Conservation (phyloP, 2,329 filamentous ascomycete genomes). For the Geosmithia flava region DNA sequence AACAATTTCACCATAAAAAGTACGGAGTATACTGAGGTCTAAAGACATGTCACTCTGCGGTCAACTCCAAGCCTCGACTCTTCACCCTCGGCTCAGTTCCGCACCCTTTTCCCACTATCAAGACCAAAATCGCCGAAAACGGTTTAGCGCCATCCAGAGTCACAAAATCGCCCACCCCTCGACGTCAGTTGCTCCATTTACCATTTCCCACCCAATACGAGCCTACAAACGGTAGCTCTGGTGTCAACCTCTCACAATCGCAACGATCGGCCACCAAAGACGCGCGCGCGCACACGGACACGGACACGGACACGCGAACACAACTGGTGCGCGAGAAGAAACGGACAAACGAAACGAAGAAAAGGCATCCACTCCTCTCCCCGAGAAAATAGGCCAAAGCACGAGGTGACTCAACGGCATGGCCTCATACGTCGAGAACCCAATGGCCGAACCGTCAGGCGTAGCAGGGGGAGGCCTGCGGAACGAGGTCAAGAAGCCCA, state of each 20-base stretch:
- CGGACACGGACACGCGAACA: background rate
- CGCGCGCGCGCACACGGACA: too few relatives aligned
- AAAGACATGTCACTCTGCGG: too few relatives aligned
- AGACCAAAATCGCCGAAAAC: background rate
- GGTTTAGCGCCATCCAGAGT: background rate
- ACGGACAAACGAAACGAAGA: background rate
- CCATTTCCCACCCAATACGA: background rate
- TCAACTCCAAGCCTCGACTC: too few relatives aligned
- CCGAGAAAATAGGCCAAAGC: background rate
- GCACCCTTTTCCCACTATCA: background rate
- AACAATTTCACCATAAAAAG: too few relatives aligned
- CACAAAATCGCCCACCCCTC: background rate
- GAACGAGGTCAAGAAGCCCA: slow-evolving; percentile 50
- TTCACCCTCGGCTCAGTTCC: background rate
- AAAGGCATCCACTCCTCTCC: background rate
- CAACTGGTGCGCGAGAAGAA: background rate
- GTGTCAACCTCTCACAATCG: background rate
- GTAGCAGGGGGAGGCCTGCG: slow-evolving; percentile 15
- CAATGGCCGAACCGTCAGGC: slow-evolving; percentile 11
- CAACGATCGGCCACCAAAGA: background rate
- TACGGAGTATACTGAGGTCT: too few relatives aligned
- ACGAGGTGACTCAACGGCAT: too few relatives aligned
- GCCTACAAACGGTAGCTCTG: too few relatives aligned
- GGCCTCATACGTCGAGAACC: slow-evolving; percentile 19
- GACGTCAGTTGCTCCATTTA: background rate